phyloP scores from a whole-genome alignment of 208 protist genomes.

The Tritrichomonas musculus region DNA sequence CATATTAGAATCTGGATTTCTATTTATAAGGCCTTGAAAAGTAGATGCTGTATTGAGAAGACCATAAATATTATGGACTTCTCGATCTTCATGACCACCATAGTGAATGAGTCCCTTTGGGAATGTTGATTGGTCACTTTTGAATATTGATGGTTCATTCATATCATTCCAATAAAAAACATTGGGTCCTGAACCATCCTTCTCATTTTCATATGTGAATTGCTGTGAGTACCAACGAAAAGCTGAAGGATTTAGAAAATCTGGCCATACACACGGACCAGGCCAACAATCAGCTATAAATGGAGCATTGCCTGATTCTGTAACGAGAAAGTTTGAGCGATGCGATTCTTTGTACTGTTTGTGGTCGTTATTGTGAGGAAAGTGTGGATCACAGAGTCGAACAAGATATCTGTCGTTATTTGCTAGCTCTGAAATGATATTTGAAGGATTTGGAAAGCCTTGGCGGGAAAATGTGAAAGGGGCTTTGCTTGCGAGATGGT shows the following conservation, averaged over 20 bases:
- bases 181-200: constrained; percentile 64
- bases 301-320: constrained; percentile 47
- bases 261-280: constrained; percentile 73
- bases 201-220: constrained; percentile 34
- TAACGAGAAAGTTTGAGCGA: not conserved
- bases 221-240: constrained; percentile 48
- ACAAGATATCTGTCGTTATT: not conserved
- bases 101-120: constrained; percentile 68
- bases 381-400: not conserved
- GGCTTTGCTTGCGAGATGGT: constrained; percentile 89
- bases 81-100: constrained; percentile 70
- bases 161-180: constrained; percentile 98
- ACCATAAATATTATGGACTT: constrained; percentile 93
- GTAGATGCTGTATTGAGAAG: constrained; percentile 62
- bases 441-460: not conserved
- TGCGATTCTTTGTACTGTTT: not conserved
- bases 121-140: constrained; percentile 81
- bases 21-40: constrained; percentile 64
- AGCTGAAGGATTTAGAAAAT: constrained; percentile 76
- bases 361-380: not conserved
- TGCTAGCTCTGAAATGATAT: not conserved
- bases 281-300: constrained; percentile 93
- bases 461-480: constrained; percentile 55
- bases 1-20: constrained; percentile 43
- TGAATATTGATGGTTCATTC: constrained; percentile 94